Conservation (phyloP, 345 rosid species). For the Corymbia maculata region DNA sequence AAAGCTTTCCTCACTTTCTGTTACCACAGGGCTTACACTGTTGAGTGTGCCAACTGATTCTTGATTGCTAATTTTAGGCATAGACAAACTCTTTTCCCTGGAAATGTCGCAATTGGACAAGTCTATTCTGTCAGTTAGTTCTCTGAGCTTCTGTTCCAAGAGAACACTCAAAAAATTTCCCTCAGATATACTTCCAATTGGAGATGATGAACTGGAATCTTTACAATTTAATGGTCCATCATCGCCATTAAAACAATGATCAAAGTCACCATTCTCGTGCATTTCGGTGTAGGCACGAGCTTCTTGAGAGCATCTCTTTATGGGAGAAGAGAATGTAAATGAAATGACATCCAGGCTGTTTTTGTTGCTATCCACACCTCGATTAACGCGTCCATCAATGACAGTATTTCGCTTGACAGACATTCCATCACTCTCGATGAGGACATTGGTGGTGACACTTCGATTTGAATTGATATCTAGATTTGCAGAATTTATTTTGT, state of each 20-base stretch:
- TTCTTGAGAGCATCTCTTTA: conserved; percentile 28
- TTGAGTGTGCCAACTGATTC: conserved; percentile 14
- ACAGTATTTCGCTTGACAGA: conserved; percentile 20
- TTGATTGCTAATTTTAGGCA: conserved; percentile 19
- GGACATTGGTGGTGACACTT: conserved; percentile 17
- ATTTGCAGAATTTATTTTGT: conserved; percentile 5
- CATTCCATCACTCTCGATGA: conserved; percentile 22
- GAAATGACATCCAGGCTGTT: conserved; percentile 69
- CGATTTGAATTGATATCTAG: conserved; percentile 12
- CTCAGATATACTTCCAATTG: conserved; percentile 32
- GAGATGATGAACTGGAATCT: conserved; percentile 16
- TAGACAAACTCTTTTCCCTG: conserved; percentile 16
- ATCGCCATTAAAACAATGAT: conserved; percentile 10
- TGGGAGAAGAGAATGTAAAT: conserved; percentile 78
- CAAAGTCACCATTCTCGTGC: conserved; percentile 1
- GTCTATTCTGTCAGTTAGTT: conserved; percentile 54
- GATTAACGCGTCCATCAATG: neutral
- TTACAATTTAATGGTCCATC: conserved; percentile 9
- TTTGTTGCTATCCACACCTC: conserved; percentile 17
- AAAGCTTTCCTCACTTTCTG: conserved; percentile 18
- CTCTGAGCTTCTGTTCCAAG: conserved; percentile 70
- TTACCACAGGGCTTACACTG: conserved; percentile 11
- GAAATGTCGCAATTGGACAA: conserved; percentile 33
- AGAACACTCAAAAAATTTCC: conserved; percentile 49
- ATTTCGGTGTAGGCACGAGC: neutral